phyloP scores from a whole-genome alignment of 371 early-diverging fungal species.

The Syncephalis fuscata region DNA sequence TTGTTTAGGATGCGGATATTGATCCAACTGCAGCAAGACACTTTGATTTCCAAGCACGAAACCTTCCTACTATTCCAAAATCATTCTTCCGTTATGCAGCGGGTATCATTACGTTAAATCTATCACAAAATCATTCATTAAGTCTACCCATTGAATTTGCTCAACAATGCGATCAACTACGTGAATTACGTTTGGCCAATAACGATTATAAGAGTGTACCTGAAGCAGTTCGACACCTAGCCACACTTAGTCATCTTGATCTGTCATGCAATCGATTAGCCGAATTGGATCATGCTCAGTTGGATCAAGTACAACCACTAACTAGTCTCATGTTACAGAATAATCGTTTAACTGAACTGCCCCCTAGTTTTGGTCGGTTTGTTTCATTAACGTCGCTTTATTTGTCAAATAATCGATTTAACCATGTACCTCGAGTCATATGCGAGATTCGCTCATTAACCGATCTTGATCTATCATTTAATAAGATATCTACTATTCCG shows the following conservation, averaged over 20 bases:
- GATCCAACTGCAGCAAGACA: slow-evolving; percentile 11
- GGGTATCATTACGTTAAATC: slow-evolving; percentile 42
- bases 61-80: slow-evolving; percentile 53
- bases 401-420: slow-evolving; percentile 67
- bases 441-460: slow-evolving; percentile 37
- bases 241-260: slow-evolving; percentile 42
- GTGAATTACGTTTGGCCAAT: slow-evolving; percentile 45
- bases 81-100: slow-evolving; percentile 43
- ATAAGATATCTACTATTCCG: slow-evolving; percentile 57
- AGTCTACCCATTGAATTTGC: slow-evolving; percentile 58
- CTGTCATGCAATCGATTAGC: slow-evolving; percentile 58
- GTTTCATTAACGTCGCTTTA: slow-evolving; percentile 37
- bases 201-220: slow-evolving; percentile 48
- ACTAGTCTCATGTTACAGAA: slow-evolving; percentile 42
- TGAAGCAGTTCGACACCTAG: slow-evolving; percentile 28
- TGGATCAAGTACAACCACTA: slow-evolving; percentile 36
- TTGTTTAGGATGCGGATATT: too few species aligned
- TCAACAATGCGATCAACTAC: slow-evolving; percentile 40
- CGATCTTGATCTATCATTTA: slow-evolving; percentile 68
- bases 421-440: slow-evolving; percentile 39
- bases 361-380: slow-evolving; percentile 33
- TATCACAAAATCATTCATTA: slow-evolving; percentile 52
- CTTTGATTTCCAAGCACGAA: slow-evolving; percentile 39
- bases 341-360: slow-evolving; percentile 48
- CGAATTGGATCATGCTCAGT: slow-evolving; percentile 29